phyloP scores from a whole-genome alignment of 768 basidiomycete species.

The Naganishia vaughanmartiniae region DNA sequence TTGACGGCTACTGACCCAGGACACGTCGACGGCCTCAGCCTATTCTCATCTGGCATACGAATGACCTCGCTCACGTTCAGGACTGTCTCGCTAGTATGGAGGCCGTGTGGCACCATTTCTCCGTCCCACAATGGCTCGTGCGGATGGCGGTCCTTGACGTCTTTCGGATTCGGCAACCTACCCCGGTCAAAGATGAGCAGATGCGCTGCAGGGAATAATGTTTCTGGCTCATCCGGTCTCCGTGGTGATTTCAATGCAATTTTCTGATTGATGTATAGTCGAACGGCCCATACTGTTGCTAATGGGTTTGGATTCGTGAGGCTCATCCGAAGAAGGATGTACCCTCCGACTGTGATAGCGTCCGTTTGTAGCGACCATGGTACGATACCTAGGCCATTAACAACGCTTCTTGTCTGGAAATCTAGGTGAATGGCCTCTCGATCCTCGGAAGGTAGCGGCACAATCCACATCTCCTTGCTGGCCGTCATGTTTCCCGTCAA shows the following conservation, averaged over 20 bases:
- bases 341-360: slow-evolving; percentile 32
- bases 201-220: slow-evolving; percentile 33
- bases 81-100: slow-evolving; percentile 29
- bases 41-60: slow-evolving; percentile 45
- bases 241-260: slow-evolving; percentile 43
- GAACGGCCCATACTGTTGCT: slow-evolving; percentile 43
- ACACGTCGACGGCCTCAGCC: slow-evolving; percentile 44
- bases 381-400: slow-evolving; percentile 27
- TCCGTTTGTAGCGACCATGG: slow-evolving; percentile 31
- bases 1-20: slow-evolving; percentile 40
- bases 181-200: slow-evolving; percentile 29
- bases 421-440: slow-evolving; percentile 27
- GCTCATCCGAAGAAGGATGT: slow-evolving; percentile 20
- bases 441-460: slow-evolving; percentile 30
- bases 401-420: slow-evolving; percentile 7
- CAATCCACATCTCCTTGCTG: slow-evolving; percentile 33
- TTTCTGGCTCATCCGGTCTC: slow-evolving; percentile 39
- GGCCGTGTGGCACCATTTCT: slow-evolving; percentile 32
- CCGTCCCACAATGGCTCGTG: slow-evolving; percentile 43
- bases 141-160: slow-evolving; percentile 23
- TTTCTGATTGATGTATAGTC: slow-evolving; percentile 40
- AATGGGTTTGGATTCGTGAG: slow-evolving; percentile 20
- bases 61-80: slow-evolving; percentile 21
- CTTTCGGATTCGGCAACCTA: slow-evolving; percentile 16
- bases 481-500: slow-evolving; percentile 28